phyloP scores from a whole-genome alignment of 345 rosid genomes.

The Syzygium oleosum region DNA sequence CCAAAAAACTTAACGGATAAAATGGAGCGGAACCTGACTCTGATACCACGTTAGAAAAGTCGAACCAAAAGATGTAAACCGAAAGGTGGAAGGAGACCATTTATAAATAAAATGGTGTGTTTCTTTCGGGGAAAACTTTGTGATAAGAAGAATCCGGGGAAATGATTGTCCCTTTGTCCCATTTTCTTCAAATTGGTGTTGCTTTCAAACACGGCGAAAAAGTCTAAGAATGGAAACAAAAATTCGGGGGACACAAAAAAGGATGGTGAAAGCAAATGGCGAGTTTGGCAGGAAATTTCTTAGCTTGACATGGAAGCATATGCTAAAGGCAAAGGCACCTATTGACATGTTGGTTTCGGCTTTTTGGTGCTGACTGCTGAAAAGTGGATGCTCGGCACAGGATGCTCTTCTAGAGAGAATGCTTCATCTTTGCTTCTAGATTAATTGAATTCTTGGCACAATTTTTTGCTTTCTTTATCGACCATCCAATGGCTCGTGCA shows the following conservation, averaged over 20 bases:
- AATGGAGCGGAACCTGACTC: accelerated
- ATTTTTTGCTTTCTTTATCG: neutral
- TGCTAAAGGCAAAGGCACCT: neutral
- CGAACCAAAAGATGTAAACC: accelerated
- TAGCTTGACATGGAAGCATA: neutral
- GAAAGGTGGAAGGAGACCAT: accelerated
- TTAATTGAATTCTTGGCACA: neutral
- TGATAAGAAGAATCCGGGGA: no score
- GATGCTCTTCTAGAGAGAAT: neutral
- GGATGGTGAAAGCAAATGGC: neutral
- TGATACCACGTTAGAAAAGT: accelerated
- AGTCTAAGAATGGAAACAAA: neutral
- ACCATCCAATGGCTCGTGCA: neutral
- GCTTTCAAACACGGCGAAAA: neutral
- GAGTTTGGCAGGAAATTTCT: neutral
- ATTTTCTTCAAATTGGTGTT: no score
- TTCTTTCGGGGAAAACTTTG: no score
- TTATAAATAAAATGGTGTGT: neutral
- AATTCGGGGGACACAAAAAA: neutral
- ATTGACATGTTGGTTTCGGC: neutral
- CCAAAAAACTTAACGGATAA: neutral
- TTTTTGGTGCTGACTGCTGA: neutral
- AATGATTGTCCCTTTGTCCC: no score
- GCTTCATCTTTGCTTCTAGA: neutral
- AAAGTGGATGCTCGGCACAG: neutral